Base-by-base conservation (phyloP, 208 protist species). In the Acanthamoeba polyphaga region DNA sequence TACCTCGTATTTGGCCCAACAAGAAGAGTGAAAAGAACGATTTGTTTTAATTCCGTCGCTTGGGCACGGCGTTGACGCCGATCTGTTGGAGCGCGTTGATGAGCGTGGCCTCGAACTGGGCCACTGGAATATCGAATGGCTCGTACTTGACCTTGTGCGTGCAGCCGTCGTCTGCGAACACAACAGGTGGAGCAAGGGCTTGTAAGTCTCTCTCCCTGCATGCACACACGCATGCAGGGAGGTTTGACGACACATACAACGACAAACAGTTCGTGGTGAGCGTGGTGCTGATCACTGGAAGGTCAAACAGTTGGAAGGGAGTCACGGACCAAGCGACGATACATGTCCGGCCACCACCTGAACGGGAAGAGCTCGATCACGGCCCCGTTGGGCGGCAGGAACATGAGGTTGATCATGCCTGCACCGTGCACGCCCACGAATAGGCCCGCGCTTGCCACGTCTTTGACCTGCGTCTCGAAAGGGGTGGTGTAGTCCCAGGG, bases 311-410 rank as follows among this genome's bases (percentile, higher is more conserved):
- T 46, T n/a, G n/a, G 43, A 4, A 76, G 13, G 27, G 19, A 32
- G n/a, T 15, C 10, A 76, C 55, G 68, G 10, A 78, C 82, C 55
- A 89, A 17, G 9, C 49, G 29, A 6, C 82, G 82, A 38, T 89
- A 89, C 82, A 89, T 89, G n/a, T 89, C 55, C 9, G 82, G 82
- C 82, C 82, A 89, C 82, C 82, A 89, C 43, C 58, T 89, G 82
- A 60, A 89, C n/a, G 82, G 82, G 43, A 89, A 89, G 19, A 89
- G 55, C 82, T 89, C 82, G 27, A 89, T 62, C 8, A 89, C 29
- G 29, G 29, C 82, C 10, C 82, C 55, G 22, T 38, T 24, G 29
- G 82, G 49, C 9, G 82, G 82, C 6, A 89, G 43, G 82, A 89
- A 89, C 53, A 89, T 62, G n/a, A 32, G 8, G 34, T 89, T 89